phyloP scores from a whole-genome alignment of 1,284 basidiomycete species.

The Fistulina hepatica region DNA sequence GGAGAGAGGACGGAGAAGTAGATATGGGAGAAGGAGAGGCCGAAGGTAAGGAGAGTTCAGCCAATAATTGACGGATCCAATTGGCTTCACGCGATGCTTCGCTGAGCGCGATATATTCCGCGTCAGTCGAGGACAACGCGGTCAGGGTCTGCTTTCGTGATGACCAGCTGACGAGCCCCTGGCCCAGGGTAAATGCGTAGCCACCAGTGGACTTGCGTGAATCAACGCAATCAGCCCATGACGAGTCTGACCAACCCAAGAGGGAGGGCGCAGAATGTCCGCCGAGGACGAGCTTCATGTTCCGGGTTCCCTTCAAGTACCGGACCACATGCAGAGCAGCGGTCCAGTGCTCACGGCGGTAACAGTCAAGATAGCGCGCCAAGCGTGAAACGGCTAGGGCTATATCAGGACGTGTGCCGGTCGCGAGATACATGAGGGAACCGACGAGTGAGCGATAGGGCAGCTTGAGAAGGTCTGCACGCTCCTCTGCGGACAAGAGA shows the following conservation, averaged over 20 bases:
- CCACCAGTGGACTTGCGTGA: constrained; percentile 9
- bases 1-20: too few species aligned
- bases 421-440: constrained; percentile 21
- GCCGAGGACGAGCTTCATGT: constrained; percentile 6
- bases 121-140: too few species aligned
- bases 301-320: constrained; percentile 10
- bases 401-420: constrained; percentile 24
- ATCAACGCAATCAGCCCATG: constrained; percentile 12
- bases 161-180: too few species aligned
- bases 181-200: too few species aligned
- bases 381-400: constrained; percentile 22
- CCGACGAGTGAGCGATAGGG: constrained; percentile 26
- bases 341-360: constrained; percentile 19
- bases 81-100: too few species aligned
- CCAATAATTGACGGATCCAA: too few species aligned
- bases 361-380: constrained; percentile 24
- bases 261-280: background rate
- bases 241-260: constrained; percentile 8
- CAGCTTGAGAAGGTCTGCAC: constrained; percentile 7
- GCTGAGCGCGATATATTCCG: too few species aligned
- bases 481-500: background rate
- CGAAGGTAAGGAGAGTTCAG: constrained; percentile 20
- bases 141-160: too few species aligned
- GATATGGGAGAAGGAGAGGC: constrained; percentile 21
- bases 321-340: constrained; percentile 5